Conservation (phyloP, 2,329 filamentous ascomycete species). For the Trichoderma cornu-damae region DNA sequence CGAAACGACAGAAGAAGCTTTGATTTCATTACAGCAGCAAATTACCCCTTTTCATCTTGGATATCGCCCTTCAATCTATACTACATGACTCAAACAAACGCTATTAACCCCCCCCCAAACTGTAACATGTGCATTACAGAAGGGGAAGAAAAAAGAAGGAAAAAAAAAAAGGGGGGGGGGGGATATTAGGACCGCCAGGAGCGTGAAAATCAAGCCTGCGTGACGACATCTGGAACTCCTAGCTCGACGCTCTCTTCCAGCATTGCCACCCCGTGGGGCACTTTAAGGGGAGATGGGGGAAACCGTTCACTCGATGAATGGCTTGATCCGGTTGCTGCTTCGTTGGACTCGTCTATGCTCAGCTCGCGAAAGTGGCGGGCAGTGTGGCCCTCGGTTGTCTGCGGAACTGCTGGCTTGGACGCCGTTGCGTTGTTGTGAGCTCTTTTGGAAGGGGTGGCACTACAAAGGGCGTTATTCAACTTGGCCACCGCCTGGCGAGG, state of each 20-base stretch:
- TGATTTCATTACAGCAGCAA: background rate
- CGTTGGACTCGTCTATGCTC: background rate
- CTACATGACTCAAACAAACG: slow-evolving; percentile 7
- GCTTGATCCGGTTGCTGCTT: background rate
- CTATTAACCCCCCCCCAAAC: background rate
- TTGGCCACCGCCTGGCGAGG: background rate
- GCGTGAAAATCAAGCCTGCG: background rate
- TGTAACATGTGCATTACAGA: background rate
- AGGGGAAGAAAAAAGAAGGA: background rate
- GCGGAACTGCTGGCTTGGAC: background rate
- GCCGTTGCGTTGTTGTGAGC: background rate
- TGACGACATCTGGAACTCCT: slow-evolving; percentile 42
- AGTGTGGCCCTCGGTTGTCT: background rate
- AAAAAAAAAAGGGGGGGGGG: too few relatives aligned
- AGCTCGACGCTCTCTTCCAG: slow-evolving; percentile 51
- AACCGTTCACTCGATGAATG: slow-evolving; percentile 6
- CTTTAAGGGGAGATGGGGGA: slow-evolving; percentile 36
- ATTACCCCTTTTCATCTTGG: background rate
- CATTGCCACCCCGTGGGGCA: slow-evolving; percentile 50
- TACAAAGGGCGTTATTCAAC: background rate
- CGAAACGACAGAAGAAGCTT: background rate
- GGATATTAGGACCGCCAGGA: background rate
- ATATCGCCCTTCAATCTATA: background rate
- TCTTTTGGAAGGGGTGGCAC: background rate
- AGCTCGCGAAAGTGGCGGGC: slow-evolving; percentile 1